Percentiles rank a stretch among this genome's conserved stretches.
phyloP scores from a whole-genome alignment of 2,329 filamentous ascomycete genomes.

The Fusarium kyushuense region DNA sequence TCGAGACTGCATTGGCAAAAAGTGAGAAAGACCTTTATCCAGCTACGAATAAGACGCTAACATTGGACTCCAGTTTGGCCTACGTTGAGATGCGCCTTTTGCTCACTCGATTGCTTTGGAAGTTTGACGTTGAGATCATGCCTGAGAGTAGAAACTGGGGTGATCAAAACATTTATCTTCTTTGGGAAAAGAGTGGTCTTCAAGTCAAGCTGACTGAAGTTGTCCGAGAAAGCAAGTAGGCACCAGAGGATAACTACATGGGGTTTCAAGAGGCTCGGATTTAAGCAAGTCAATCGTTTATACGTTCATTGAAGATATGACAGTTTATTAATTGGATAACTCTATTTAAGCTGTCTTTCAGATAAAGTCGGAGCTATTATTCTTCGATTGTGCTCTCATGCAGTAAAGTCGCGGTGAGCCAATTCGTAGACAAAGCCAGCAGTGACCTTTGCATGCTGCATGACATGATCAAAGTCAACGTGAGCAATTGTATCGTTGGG shows the following conservation, averaged over 20 bases:
- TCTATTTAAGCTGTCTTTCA: background rate
- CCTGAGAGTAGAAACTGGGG: background rate
- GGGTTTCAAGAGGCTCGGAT: too few relatives aligned
- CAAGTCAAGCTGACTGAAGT: conserved; percentile 5
- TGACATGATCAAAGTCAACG: conserved; percentile 32
- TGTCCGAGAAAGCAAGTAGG: background rate
- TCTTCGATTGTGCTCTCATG: fast-evolving
- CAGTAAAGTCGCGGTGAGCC: conserved; percentile 25
- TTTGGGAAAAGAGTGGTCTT: conserved; percentile 1
- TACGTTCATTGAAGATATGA: fast-evolving
- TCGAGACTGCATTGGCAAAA: conserved; percentile 16
- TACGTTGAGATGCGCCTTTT: conserved; percentile 18
- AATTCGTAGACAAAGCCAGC: conserved; percentile 36
- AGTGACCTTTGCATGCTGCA: conserved; percentile 33
- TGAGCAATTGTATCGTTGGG: conserved; percentile 30
- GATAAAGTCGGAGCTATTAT: background rate
- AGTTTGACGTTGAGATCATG: conserved; percentile 9
- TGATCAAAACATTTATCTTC: background rate
- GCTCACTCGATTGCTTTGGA: conserved; percentile 13
- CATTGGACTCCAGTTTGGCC: background rate
- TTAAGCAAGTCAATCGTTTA: background rate
- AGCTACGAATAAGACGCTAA: fast-evolving
- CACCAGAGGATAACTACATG: fast-evolving
- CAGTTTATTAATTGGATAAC: too few relatives aligned
- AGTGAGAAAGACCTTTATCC: background rate